Evolutionary conservation across 192 early-diverging fungal genomes (phyloP).

Genomic region (Gorgonomyces haynaldii): DNA sequence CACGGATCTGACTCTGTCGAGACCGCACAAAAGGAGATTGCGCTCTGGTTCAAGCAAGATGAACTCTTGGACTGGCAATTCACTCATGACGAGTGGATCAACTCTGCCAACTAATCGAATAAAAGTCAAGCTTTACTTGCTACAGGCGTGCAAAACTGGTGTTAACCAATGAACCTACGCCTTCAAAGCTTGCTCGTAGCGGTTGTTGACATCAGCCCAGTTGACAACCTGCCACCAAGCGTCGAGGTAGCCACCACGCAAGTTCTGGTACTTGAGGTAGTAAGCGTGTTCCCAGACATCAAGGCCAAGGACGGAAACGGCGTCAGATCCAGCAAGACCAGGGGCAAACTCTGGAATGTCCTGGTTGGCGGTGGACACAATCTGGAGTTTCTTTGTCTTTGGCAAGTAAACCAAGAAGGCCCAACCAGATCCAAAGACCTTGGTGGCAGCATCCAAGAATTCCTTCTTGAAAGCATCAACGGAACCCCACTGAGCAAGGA

Average conservation of each 20-base stretch:
- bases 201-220: not conserved
- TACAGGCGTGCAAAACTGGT: no score
- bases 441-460: not conserved
- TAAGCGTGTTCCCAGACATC: slow-evolving; percentile 7
- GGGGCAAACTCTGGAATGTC: slow-evolving; percentile 5
- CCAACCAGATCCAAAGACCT: slow-evolving; percentile 5
- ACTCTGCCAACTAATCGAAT: slow-evolving; percentile 55
- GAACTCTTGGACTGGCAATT: slow-evolving; percentile 13
- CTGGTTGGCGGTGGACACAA: slow-evolving; percentile 2
- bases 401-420: not conserved
- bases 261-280: slow-evolving; percentile 3
- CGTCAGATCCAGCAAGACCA: not conserved
- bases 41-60: slow-evolving; percentile 18
- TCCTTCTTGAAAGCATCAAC: not conserved
- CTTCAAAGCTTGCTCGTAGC: no score
- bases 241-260: not conserved
- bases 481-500: not conserved
- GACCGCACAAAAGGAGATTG: slow-evolving; percentile 67
- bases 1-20: slow-evolving; percentile 83
- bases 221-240: slow-evolving; percentile 1
- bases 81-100: slow-evolving; percentile 56
- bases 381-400: not conserved
- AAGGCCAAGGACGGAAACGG: not conserved
- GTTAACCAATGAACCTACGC: no score
- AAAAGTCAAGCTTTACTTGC: no score